Evolutionary conservation across 2,329 filamentous ascomycete species (phyloP), one percentile per base, ranked within the genome.

Genomic region (Xylariaceae sp.): DNA sequence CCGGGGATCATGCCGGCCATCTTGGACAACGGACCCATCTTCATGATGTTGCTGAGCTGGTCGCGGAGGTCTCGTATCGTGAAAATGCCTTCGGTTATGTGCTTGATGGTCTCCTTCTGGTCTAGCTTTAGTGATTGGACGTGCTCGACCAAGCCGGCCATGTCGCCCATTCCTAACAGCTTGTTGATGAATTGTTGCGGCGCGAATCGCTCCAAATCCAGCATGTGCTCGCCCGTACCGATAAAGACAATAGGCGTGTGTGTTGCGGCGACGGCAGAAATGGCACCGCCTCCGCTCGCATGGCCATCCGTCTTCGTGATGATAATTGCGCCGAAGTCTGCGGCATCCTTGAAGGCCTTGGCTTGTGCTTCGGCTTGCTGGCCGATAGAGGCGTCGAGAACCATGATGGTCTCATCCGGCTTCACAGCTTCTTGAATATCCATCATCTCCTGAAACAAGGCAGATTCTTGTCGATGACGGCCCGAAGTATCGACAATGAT

Each of bases 1-100:
- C 95, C 95, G 0, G 95, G 95, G 62, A 99, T 98, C 95, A 99
- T 99, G 67, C 93, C 92, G 0, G 93, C 96, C 85, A 99, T 96
- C 73, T 99, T 98, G 18, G 90, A 96, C 1, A 99, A 78, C 0
- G 95, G 95, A 0, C 95, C 95, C 95, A 99, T 98, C 79, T 99
- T 99, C 92, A 98, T 97, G 70, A 99, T 97, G 69, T 98, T 98
- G 56, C 89, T 89, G 12, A 99, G 86, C 71, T 99, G 96, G 72
- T 99, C 95, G 19, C 95, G 87, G 64, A 99, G 82, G 72, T 99
- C 95, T 52, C 95, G 89, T 32, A 99, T 84, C 0, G 95, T 96
- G 75, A 98, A 99, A 61, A 97, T 93, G 53, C 95, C 95, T 70
- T 97, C 93, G 6, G 91, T 89, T 64, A 99, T 96, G 77, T 99